Percentiles rank a stretch among this genome's conserved stretches.
phyloP scores from a whole-genome alignment of 257 asterid genomes.

The Penstemon newberryi region DNA sequence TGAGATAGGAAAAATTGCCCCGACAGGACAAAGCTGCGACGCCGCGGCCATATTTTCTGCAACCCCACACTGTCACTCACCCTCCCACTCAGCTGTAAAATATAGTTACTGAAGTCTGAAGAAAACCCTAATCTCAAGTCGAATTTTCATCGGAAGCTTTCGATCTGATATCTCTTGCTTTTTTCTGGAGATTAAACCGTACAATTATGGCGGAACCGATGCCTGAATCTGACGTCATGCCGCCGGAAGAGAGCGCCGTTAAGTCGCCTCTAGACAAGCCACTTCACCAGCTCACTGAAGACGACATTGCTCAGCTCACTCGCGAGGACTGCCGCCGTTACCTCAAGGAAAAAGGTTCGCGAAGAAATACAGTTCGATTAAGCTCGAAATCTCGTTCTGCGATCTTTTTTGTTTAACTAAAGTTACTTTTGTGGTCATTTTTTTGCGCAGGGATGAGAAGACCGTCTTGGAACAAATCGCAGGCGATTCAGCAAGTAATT shows the following conservation, averaged over 20 bases:
- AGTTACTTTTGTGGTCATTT: background rate
- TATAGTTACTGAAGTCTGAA: background rate
- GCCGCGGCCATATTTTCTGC: constrained; percentile 53
- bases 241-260: constrained; percentile 49
- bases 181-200: constrained; percentile 19
- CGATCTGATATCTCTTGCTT: constrained; percentile 32
- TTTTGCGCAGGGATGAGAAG: constrained; percentile 81
- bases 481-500: constrained; percentile 98
- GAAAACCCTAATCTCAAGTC: constrained; percentile 22
- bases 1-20: constrained; percentile 2
- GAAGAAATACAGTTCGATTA: background rate
- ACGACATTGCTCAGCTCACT: constrained; percentile 98
- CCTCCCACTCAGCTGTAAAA: constrained; percentile 26
- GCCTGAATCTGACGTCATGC: constrained; percentile 51
- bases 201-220: constrained; percentile 34
- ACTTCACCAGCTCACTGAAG: constrained; percentile 85
- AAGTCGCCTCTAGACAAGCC: constrained; percentile 92
- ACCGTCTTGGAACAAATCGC: constrained; percentile 99
- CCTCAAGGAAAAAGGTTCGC: constrained; percentile 87
- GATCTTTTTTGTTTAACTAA: background rate
- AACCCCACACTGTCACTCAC: constrained; percentile 33
- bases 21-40: constrained; percentile 47
- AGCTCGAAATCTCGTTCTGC: background rate
- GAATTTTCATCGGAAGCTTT: constrained; percentile 14
- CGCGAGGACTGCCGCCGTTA: constrained; percentile 98